Conservation (phyloP, 2,329 filamentous ascomycete genomes). For the Westerdykella ornata region DNA sequence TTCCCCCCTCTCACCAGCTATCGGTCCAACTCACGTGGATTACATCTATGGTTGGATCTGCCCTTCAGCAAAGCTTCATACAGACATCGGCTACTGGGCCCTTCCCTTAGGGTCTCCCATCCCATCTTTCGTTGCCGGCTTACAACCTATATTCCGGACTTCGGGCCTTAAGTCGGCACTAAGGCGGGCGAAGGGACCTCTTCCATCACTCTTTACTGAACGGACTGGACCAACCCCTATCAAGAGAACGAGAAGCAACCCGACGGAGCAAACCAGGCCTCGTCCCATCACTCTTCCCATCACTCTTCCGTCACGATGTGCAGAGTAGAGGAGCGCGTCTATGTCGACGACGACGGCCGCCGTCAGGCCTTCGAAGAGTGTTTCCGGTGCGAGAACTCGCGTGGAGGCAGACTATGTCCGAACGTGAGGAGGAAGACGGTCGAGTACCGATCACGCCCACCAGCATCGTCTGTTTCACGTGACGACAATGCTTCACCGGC, state of each 20-base stretch:
- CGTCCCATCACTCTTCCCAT: background rate
- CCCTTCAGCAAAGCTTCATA: slow-evolving; percentile 3
- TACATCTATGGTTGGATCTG: background rate
- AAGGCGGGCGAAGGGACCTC: background rate
- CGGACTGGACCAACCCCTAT: background rate
- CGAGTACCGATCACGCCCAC: slow-evolving; percentile 18
- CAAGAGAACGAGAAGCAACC: background rate
- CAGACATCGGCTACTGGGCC: background rate
- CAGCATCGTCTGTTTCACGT: slow-evolving; percentile 8
- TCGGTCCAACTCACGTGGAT: background rate
- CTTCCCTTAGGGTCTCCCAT: background rate
- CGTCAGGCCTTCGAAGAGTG: slow-evolving; percentile 19
- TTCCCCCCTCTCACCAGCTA: background rate
- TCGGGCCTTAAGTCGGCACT: slow-evolving; percentile 16
- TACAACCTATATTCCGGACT: slow-evolving; percentile 16
- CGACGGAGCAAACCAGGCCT: background rate
- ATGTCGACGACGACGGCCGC: slow-evolving; percentile 21
- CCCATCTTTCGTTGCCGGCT: slow-evolving; percentile 5
- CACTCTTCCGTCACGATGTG: slow-evolving; percentile 25
- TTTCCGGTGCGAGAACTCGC: slow-evolving; percentile 20
- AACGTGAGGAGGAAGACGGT: slow-evolving; percentile 19
- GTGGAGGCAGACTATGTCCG: slow-evolving; percentile 17
- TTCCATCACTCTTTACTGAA: background rate
- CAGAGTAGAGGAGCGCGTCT: slow-evolving; percentile 27
- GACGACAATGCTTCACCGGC: slow-evolving; percentile 26